Base-by-base conservation (phyloP, 768 basidiomycete genomes). In the Suillus brevipes region DNA sequence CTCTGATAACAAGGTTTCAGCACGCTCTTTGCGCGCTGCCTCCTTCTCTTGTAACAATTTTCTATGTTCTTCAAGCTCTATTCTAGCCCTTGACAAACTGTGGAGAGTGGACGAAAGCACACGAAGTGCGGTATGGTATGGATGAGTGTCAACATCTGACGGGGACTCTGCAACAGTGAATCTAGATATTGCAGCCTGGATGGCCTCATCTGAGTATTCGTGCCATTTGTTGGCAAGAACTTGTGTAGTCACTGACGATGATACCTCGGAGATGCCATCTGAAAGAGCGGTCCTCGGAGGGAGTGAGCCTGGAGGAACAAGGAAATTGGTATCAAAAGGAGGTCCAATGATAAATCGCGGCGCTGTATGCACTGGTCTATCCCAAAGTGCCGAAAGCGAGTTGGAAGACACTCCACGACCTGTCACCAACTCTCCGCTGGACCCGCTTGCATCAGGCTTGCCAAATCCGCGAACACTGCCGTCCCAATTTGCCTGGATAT, bases 161-260 rank as follows among this genome's bases (percentile, higher is more conserved):
- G 84, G 83, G 0, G 85, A 82, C 42, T 85, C 82, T 4, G 81
- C 73, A 14, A 69, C 65, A 62, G 78, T 72, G 16, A 90, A 74
- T 23, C 77, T 77, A 0, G 89, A 83, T 28, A 93, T 84, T 4
- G 86, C 82, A 18, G 81, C 78, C 65, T 89, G 87, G 50, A 94
- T 89, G 2, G 84, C 88, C 58, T 90, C 86, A 74, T 94, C 91
- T 3, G 90, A 87, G 69, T 86, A 88, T 28, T 87, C 84, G 71
- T 94, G 92, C 91, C 92, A 95, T 72, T 81, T 84, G 10, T 87
- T 89, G 2, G 82, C 78, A 20, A 94, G 81, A 13, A 93, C 82
- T 65, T 86, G 82, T 2, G 81, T 73, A 1, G 80, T 76, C 14
- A 80, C 66, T 13, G 74, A 61, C 0, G 66, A 65, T n/a, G 67